These are phyloP conservation scores for Discostella stelligeroides DNA, from an alignment of 108 stramenopile genomes.

Conservation along the genomic window DNA sequence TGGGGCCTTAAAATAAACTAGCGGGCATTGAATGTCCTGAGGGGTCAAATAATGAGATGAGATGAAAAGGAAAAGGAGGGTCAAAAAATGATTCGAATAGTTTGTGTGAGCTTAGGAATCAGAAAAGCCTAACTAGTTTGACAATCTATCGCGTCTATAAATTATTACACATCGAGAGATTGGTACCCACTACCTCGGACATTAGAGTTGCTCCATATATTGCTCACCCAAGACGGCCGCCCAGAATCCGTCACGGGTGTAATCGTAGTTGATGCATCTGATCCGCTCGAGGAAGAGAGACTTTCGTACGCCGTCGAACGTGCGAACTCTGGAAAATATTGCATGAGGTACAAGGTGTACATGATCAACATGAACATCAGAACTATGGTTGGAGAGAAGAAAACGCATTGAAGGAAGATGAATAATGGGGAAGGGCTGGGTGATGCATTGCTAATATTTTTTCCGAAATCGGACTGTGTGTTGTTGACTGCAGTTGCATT, in stretches of 20 bases:
- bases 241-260: background rate
- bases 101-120: too few relatives aligned
- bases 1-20: slow-evolving; percentile 73
- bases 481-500: background rate
- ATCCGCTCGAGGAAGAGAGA: slow-evolving; percentile 6
- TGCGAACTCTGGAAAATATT: slow-evolving; percentile 30
- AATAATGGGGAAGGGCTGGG: background rate
- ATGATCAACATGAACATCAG: slow-evolving; percentile 15
- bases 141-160: too few relatives aligned
- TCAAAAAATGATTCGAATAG: too few relatives aligned
- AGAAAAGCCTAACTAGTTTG: too few relatives aligned
- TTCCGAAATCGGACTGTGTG: background rate
- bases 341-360: slow-evolving; percentile 30
- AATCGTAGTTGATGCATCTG: background rate
- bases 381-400: slow-evolving; percentile 35
- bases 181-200: slow-evolving; percentile 28
- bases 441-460: background rate
- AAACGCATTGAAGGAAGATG: slow-evolving; percentile 9
- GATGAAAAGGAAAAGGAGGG: too few relatives aligned
- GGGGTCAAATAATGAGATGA: too few relatives aligned
- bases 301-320: slow-evolving; percentile 23
- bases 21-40: background rate
- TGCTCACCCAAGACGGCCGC: slow-evolving; percentile 21
- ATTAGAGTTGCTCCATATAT: background rate
- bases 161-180: background rate